Evolutionary conservation across 106 monocot genomes (phyloP).

Genomic region (Posidonia australis): DNA sequence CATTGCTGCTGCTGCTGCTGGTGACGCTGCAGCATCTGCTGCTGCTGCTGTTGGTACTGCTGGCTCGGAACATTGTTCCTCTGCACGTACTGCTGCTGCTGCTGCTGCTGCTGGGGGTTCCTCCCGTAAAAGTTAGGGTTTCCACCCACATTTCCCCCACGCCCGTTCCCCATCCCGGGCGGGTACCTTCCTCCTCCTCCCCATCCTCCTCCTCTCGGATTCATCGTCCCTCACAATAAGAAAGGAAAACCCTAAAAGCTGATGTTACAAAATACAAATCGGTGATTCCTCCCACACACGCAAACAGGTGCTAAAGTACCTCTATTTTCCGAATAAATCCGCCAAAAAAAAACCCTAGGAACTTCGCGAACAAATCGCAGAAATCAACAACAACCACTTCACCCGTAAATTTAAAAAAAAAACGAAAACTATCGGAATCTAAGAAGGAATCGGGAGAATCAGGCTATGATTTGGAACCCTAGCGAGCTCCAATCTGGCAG

Average conservation of each 20-base stretch:
- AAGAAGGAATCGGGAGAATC: too few relatives aligned
- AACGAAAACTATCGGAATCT: too few relatives aligned
- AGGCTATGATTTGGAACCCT: too few relatives aligned
- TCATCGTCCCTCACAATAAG: slow-evolving; percentile 13
- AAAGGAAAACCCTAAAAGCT: not conserved
- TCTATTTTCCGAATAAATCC: too few relatives aligned
- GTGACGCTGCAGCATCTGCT: slow-evolving; percentile 14
- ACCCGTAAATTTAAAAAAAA: too few relatives aligned
- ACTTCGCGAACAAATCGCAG: too few relatives aligned
- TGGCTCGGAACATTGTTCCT: slow-evolving; percentile 14
- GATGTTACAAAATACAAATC: slow-evolving; percentile 1
- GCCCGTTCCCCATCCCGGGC: slow-evolving; percentile 39
- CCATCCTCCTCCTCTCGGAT: slow-evolving; percentile 16
- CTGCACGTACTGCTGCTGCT: slow-evolving; percentile 35
- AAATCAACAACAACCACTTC: too few relatives aligned
- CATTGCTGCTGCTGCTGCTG: slow-evolving; percentile 63
- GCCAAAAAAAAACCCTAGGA: too few relatives aligned
- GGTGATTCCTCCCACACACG: not conserved
- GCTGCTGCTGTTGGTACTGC: slow-evolving; percentile 9
- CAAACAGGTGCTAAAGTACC: too few relatives aligned
- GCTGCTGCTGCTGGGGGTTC: slow-evolving; percentile 14
- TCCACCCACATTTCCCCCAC: slow-evolving; percentile 14
- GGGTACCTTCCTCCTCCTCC: slow-evolving; percentile 28
- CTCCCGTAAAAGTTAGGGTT: slow-evolving; percentile 32
- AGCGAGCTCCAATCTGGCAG: too few relatives aligned